Evolutionary conservation across 1,139 yeast genomes (phyloP).

Genomic region (Magnusiomyces tetraspermus): DNA sequence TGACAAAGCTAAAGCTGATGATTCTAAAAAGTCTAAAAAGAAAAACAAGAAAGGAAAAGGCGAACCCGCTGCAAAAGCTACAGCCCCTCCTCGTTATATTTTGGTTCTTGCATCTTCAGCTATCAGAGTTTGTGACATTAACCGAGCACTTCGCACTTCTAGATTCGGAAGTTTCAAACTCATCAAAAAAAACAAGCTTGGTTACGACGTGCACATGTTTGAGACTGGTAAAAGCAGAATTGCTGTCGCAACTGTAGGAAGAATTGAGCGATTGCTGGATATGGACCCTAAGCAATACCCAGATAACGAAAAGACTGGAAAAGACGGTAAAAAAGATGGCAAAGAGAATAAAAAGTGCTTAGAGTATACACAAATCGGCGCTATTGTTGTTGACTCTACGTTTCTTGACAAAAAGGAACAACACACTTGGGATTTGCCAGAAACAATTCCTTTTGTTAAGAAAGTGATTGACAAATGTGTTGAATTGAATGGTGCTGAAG

Average conservation of each 20-base stretch:
- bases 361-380: conserved; percentile 29
- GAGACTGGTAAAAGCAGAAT: conserved; percentile 43
- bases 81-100: conserved; percentile 21
- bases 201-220: conserved; percentile 48
- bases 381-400: conserved; percentile 52
- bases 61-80: conserved; percentile 23
- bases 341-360: background rate
- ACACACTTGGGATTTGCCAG: conserved; percentile 48
- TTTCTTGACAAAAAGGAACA: conserved; percentile 56
- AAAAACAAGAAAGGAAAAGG: background rate
- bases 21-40: background rate
- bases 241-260: conserved; percentile 59
- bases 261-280: conserved; percentile 43
- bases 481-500: background rate
- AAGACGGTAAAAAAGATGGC: background rate
- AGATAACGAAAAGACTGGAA: background rate
- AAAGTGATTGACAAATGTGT: background rate
- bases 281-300: conserved; percentile 25
- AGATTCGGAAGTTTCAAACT: conserved; percentile 47
- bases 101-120: conserved; percentile 63
- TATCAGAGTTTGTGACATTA: conserved; percentile 61
- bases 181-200: conserved; percentile 56
- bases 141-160: conserved; percentile 42
- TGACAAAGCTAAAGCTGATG: background rate
- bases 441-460: conserved; percentile 26